Conservation (phyloP, 2,329 filamentous ascomycete genomes). For the Colletotrichum navitas region DNA sequence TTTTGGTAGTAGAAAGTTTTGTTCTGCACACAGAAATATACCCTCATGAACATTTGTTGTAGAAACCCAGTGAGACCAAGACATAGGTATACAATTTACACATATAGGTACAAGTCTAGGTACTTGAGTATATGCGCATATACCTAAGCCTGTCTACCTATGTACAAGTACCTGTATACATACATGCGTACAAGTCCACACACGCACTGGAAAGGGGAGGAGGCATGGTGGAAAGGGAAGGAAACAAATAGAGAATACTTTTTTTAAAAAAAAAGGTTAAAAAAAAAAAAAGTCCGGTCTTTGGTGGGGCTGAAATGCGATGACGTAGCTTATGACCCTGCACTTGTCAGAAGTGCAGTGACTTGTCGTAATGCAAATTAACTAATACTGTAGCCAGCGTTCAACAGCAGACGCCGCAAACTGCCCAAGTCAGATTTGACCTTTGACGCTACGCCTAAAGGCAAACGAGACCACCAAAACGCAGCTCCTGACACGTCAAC, state of each 20-base stretch:
- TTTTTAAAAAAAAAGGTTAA: no score
- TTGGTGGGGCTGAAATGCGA: slow-evolving; percentile 22
- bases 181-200: not conserved
- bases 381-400: slow-evolving; percentile 18
- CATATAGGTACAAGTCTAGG: not conserved
- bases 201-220: not conserved
- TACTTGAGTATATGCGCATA: not conserved
- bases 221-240: no score
- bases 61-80: slow-evolving; percentile 8
- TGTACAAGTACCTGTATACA: not conserved
- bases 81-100: not conserved
- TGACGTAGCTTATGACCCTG: slow-evolving; percentile 12
- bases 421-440: not conserved
- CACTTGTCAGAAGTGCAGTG: not conserved
- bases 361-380: not conserved
- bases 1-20: not conserved
- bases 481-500: slow-evolving; percentile 14
- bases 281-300: no score
- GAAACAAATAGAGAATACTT: no score
- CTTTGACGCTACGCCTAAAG: slow-evolving; percentile 5
- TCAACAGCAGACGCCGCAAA: slow-evolving; percentile 19
- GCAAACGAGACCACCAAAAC: slow-evolving; percentile 22
- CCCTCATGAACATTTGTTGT: slow-evolving; percentile 1
- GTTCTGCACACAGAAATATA: not conserved
- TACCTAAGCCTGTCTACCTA: not conserved